phyloP scores from a whole-genome alignment of 208 protist species.

The Phytomonas francai region DNA sequence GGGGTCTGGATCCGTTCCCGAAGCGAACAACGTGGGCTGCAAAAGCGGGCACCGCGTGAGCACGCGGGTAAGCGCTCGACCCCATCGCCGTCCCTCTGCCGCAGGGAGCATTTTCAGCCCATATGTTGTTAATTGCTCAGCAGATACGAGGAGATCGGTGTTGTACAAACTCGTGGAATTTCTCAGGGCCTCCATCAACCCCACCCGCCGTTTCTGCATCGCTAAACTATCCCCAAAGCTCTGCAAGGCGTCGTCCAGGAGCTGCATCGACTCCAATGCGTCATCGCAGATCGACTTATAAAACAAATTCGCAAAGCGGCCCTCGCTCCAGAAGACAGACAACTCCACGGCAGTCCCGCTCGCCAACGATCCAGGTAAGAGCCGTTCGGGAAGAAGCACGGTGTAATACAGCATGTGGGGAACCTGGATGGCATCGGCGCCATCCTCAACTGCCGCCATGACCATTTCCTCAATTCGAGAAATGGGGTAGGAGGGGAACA shows the following conservation, averaged over 20 bases:
- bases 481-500: slow-evolving; percentile 64
- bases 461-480: slow-evolving; percentile 39
- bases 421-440: slow-evolving; percentile 23
- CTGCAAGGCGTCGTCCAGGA: slow-evolving; percentile 51
- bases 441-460: slow-evolving; percentile 33
- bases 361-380: slow-evolving; percentile 24
- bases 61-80: slow-evolving; percentile 20
- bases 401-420: slow-evolving; percentile 47
- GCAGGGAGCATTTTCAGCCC: slow-evolving; percentile 24
- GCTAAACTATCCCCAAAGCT: slow-evolving; percentile 12
- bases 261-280: slow-evolving; percentile 45
- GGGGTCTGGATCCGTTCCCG: background rate
- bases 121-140: slow-evolving; percentile 20
- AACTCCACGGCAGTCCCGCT: slow-evolving; percentile 4
- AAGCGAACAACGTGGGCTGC: slow-evolving; percentile 11
- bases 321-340: slow-evolving; percentile 13
- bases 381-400: slow-evolving; percentile 48
- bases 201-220: slow-evolving; percentile 9
- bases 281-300: slow-evolving; percentile 58
- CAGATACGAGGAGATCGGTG: background rate
- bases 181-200: slow-evolving; percentile 12
- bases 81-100: slow-evolving; percentile 25
- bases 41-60: slow-evolving; percentile 27
- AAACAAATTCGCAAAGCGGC: slow-evolving; percentile 35
- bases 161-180: background rate